Base-by-base conservation (phyloP, 345 rosid species). In the Nephelium lappaceum region DNA sequence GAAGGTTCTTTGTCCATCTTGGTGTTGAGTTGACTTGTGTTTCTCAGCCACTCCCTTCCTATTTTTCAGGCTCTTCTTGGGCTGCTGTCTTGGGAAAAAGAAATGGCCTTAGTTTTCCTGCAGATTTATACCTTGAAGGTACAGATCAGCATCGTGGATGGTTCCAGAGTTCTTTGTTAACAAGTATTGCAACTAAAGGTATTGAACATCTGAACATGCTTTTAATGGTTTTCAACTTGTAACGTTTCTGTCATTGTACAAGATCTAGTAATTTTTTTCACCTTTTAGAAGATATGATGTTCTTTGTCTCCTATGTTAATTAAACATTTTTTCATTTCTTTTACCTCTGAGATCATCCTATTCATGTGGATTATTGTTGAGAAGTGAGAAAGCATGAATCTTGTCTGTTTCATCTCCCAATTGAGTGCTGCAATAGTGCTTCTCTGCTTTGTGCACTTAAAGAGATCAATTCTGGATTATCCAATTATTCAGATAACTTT, bases 111-210 rank as follows among this genome's bases (percentile, higher is more conserved):
- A 83, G 73, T 80, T 90, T 86, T 78, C 98, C 98, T 21, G 99
- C 97, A 69, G 98, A 95, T 73, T 81, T 95, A 71, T 95, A 92
- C 86, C 93, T 95, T 80, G 99, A 95, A 87, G 98, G 99, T 69
- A 88, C 99, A 80, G 98, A 95, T 87, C 99, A 95, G 86, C 98
- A 95, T 84, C 97, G 98, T 76, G 99, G 99, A 78, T 95, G 98
- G 99, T 95, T 95, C 79, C 98, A 95, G 81, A 95, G 99, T 87
- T 93, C 98, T 24, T 85, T 95, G 83, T 80, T 95, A 73, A 95
- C 99, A 77, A 85, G 99, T 86, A 87, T 92, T 51, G 99, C 98
- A 41, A 90, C 96, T 72, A 85, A 87, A 91, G 98, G 99, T 92
- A 83, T 72, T 66, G 73, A 74, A 77, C 72, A 55, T 68, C 21